These are phyloP conservation scores for Helichrysum umbraculigerum DNA, from an alignment of 129 eudicot genomes.

Conservation along the genomic window DNA sequence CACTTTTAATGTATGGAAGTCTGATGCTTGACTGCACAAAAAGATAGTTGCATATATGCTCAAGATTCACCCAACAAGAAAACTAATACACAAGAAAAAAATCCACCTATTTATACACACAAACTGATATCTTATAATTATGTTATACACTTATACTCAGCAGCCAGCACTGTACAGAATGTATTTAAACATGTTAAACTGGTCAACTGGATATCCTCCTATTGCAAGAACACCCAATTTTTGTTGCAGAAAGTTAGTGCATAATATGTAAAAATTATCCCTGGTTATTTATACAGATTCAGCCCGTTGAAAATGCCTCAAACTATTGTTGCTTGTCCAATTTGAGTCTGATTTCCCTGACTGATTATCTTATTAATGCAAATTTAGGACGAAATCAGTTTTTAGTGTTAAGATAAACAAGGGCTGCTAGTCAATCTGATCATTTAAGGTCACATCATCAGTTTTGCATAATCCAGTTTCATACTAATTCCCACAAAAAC, in stretches of 20 bases:
- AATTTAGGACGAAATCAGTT: background rate
- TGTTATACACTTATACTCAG: slow-evolving; percentile 1
- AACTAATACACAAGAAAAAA: background rate
- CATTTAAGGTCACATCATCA: background rate
- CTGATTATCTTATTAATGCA: background rate
- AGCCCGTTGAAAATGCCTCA: background rate
- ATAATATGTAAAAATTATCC: background rate
- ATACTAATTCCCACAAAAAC: background rate
- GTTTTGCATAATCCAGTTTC: background rate
- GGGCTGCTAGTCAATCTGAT: background rate
- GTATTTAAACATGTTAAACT: background rate
- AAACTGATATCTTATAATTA: background rate
- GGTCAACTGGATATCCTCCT: background rate
- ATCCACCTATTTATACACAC: background rate
- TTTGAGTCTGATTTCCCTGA: background rate
- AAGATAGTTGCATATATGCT: background rate
- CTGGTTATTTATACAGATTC: background rate
- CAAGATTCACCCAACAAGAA: slow-evolving; percentile 4
- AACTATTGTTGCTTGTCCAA: background rate
- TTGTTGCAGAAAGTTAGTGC: background rate
- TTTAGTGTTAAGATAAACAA: background rate
- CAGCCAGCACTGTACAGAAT: background rate
- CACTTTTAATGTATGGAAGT: slow-evolving; percentile 74
- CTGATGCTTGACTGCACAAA: slow-evolving; percentile 85
- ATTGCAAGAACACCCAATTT: background rate